These are phyloP conservation scores for Coprinellus aureogranulatus DNA, from an alignment of 768 basidiomycete species.

Conservation along the genomic window DNA sequence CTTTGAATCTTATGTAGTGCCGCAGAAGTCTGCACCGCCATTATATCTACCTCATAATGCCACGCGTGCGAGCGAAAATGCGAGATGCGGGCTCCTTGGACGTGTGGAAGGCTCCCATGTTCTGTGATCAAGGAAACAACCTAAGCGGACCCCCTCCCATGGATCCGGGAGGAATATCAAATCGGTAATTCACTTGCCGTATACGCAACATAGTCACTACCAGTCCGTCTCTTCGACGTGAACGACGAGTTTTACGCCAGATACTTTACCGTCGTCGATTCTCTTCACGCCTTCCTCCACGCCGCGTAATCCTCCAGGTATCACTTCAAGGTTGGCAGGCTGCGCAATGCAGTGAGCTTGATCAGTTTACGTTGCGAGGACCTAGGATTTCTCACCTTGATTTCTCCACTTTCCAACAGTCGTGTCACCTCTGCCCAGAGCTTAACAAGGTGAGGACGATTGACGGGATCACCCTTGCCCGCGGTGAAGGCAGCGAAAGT, in stretches of 20 bases:
- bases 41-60: too few species aligned
- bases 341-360: background rate
- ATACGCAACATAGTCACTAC: too few species aligned
- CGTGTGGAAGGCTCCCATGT: too few species aligned
- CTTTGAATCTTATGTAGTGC: too few species aligned
- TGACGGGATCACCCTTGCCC: constrained; percentile 20
- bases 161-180: too few species aligned
- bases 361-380: too few species aligned
- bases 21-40: too few species aligned
- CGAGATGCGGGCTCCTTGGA: too few species aligned
- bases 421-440: constrained; percentile 22
- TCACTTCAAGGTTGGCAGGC: constrained; percentile 43
- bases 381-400: constrained; percentile 26
- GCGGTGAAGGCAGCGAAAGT: constrained; percentile 16
- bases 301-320: constrained; percentile 43
- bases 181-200: too few species aligned
- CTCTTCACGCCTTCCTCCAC: constrained; percentile 40
- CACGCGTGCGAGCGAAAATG: too few species aligned
- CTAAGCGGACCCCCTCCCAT: too few species aligned
- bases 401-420: constrained; percentile 30
- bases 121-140: too few species aligned
- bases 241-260: constrained; percentile 41
- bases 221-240: constrained; percentile 37
- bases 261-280: constrained; percentile 37
- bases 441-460: constrained; percentile 16